These are phyloP conservation scores for Hypoxylon subgilvum DNA, from an alignment of 495 filamentous ascomycete species.

Conservation along the genomic window DNA sequence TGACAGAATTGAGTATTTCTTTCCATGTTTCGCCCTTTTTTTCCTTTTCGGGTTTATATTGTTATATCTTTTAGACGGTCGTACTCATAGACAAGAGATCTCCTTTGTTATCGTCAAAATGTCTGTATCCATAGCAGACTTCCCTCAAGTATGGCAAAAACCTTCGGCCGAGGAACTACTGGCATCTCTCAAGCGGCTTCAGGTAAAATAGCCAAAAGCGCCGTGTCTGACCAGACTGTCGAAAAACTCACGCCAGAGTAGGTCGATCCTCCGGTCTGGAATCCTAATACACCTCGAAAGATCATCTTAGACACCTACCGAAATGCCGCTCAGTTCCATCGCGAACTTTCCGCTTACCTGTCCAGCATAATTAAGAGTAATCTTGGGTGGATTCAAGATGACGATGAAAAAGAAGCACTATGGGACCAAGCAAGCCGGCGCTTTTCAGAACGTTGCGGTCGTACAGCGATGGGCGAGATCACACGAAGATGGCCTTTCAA, in stretches of 20 bases:
- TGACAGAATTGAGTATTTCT: constrained; percentile 13
- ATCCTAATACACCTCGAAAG: constrained; percentile 31
- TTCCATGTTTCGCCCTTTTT: constrained; percentile 4
- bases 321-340: constrained; percentile 37
- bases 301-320: constrained; percentile 44
- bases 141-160: constrained; percentile 56
- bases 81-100: constrained; percentile 10
- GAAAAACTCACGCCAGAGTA: constrained; percentile 12
- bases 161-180: constrained; percentile 48
- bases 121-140: constrained; percentile 37
- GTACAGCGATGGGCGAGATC: constrained; percentile 74
- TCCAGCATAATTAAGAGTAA: constrained; percentile 76
- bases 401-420: constrained; percentile 72
- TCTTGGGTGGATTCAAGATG: constrained; percentile 75
- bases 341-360: constrained; percentile 65
- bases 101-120: constrained; percentile 7
- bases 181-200: constrained; percentile 45
- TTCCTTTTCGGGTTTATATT: background rate
- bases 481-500: constrained; percentile 74
- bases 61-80: constrained; percentile 1
- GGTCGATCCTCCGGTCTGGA: constrained; percentile 52
- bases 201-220: constrained; percentile 18
- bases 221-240: background rate
- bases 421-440: constrained; percentile 81
- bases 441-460: constrained; percentile 82